Percentiles rank a stretch among this genome's conserved stretches.
phyloP scores from a whole-genome alignment of 2,329 filamentous ascomycete species.

The Bipolaris bicolor region DNA sequence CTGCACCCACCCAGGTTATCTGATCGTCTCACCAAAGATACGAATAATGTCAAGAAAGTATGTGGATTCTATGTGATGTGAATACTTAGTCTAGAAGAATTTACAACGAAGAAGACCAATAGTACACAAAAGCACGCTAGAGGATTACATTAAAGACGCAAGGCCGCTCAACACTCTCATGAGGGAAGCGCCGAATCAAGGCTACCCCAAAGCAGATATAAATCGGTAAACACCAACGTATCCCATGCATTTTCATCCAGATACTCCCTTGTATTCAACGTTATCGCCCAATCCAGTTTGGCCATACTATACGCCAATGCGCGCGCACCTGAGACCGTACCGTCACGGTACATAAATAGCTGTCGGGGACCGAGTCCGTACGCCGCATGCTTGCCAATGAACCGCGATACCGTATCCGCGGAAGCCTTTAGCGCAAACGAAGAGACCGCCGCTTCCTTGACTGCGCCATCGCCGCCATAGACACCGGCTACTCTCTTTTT shows the following conservation, averaged over 20 bases:
- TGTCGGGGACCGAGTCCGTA: background rate
- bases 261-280: background rate
- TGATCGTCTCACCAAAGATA: too few species aligned
- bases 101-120: too few species aligned
- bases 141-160: too few species aligned
- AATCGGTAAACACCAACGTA: background rate
- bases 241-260: background rate
- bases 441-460: conserved; percentile 26
- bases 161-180: too few species aligned
- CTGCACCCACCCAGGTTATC: too few species aligned
- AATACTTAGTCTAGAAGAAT: too few species aligned
- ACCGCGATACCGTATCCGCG: conserved; percentile 21
- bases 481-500: conserved; percentile 5
- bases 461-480: conserved; percentile 24
- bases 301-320: background rate
- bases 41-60: too few species aligned
- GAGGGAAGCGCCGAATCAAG: too few species aligned
- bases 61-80: too few species aligned
- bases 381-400: conserved; percentile 16
- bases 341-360: background rate
- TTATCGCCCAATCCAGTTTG: background rate
- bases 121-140: too few species aligned
- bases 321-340: background rate
- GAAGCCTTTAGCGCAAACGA: conserved; percentile 25
- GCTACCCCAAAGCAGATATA: too few species aligned